phyloP scores from a whole-genome alignment of 2,329 filamentous ascomycete species.

The Chaetomiaceae sp. region DNA sequence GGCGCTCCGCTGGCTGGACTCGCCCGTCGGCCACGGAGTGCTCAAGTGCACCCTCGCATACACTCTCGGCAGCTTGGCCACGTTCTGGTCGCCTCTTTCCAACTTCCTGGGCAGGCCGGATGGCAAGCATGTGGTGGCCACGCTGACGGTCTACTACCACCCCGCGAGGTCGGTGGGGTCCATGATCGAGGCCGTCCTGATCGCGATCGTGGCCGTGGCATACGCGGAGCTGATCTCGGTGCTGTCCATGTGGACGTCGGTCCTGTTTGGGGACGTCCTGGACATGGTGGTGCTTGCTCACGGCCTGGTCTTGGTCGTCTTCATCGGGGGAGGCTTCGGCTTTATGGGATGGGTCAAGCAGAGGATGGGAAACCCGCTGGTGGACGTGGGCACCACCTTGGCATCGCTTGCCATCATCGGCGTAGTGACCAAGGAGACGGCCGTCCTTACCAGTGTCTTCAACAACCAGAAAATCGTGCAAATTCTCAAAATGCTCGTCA shows the following conservation, averaged over 20 bases:
- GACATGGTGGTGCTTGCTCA: conserved; percentile 69
- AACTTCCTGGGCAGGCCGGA: conserved; percentile 75
- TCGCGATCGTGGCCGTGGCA: conserved; percentile 71
- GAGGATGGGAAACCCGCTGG: conserved; percentile 69
- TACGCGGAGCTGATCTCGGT: conserved; percentile 75
- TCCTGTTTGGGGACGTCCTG: conserved; percentile 66
- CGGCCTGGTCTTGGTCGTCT: conserved; percentile 72
- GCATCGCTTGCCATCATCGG: conserved; percentile 86
- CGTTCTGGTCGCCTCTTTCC: conserved; percentile 72
- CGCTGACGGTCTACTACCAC: conserved; percentile 92
- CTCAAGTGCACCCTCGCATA: conserved; percentile 92
- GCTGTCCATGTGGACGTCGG: conserved; percentile 82
- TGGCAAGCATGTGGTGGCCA: conserved; percentile 90
- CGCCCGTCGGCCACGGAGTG: conserved; percentile 72
- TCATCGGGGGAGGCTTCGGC: conserved; percentile 80
- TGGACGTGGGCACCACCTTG: conserved; percentile 80
- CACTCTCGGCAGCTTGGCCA: conserved; percentile 77
- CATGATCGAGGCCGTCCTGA: conserved; percentile 79
- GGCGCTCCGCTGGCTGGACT: conserved; percentile 59
- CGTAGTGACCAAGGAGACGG: conserved; percentile 84
- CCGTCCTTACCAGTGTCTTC: conserved; percentile 76
- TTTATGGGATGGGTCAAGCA: conserved; percentile 88
- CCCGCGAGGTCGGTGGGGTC: conserved; percentile 80
- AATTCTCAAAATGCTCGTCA: conserved; percentile 76
- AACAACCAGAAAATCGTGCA: conserved; percentile 77